Base-by-base conservation (phyloP, 805 yeast species). In the Saccharomycopsis sp. region DNA sequence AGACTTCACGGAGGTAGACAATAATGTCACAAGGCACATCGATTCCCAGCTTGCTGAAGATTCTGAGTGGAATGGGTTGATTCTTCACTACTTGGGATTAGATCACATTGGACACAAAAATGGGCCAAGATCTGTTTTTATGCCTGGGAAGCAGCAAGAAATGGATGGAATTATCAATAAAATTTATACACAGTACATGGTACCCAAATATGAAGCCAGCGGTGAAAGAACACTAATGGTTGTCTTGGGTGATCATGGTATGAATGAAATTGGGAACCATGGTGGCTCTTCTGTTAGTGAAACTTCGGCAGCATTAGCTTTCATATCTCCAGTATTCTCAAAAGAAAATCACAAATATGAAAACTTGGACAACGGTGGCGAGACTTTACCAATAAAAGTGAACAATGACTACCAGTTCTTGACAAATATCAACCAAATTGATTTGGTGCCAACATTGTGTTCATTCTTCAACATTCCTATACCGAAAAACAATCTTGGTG, bases 81-180 rank as follows among this genome's bases (percentile, higher is more conserved):
- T 92, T 30, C 62, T 92, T 29, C 99, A 92, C 57, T 92, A 89
- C 53, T 63, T 92, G 15, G 99, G 99, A 0, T 64, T 92, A 21
- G 99, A 92, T 56, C 99, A 92, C 57, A 92, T 92, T 52, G 99
- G 99, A 2, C 99, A 92, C 58, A 89, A 87, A 56, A 94, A 95
- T 34, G 99, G 99, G 0, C 89, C 98, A 0, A 52, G 62, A 4
- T 85, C 95, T 8, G 61, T 71, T 0, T 77, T 75, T 50, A 92
- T 92, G 98, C 73, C 77, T 6, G 66, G 62, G 0, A 92, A 92
- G 53, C 96, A 87, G 47, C 43, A 40, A 4, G 98, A 92, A 57
- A 85, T 92, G 95, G 96, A 92, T 56, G 49, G 44, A 0, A 70
- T 92, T 1, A 61, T 88, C 2, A 47, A 66, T 35, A 53, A 62